Evolutionary conservation across 2,329 filamentous ascomycete species (phyloP), one percentile per base, ranked within the genome.

Genomic region (Colletotrichum sp.): DNA sequence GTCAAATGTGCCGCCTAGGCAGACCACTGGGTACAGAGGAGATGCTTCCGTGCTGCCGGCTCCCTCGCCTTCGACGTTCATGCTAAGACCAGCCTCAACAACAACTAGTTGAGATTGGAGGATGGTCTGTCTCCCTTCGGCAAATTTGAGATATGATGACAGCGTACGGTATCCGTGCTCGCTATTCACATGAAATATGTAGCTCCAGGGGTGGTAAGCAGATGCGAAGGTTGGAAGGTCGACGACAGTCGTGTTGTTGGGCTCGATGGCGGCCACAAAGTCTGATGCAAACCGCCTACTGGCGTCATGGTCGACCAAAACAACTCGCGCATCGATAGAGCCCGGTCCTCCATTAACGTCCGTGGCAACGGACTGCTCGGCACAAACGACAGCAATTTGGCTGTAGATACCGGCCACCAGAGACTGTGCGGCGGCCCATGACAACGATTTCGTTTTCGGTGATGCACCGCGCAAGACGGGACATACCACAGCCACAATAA

Each of bases 1-100:
- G 83, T 99, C 97, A 85, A 98, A 99, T 0, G 97, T 99, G 12
- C 97, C 97, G 34, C 96, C 97, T 14, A 98, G 91, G 68, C 94
- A 95, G 65, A 97, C 94, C 4, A 78, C 81, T 5, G 76, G 74
- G 75, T 84, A 84, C 1, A 79, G 78, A 4, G 71, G 71, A 18
- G 65, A 61, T 4, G 62, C 28, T 13, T 69, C 64, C 18, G 28
- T 36, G 4, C 16, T 28, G 28, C 56, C 34, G 21, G 18, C 9
- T 9, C 38, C 59, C 18, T 67, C 73, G 21, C 79, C 38, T n/a
- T 75, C 73, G 10, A 84, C 78, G 36, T 85, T 84, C 32, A 92
- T 78, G 28, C 86, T 87, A 55, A 91, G 82, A 2, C 90, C 91
- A 3, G 89, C 89, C 56, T 88, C 85, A 4, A 93, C 87, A 9